phyloP scores from a whole-genome alignment of 1,139 yeast genomes.

The Kurtzmaniella quercitrusa region DNA sequence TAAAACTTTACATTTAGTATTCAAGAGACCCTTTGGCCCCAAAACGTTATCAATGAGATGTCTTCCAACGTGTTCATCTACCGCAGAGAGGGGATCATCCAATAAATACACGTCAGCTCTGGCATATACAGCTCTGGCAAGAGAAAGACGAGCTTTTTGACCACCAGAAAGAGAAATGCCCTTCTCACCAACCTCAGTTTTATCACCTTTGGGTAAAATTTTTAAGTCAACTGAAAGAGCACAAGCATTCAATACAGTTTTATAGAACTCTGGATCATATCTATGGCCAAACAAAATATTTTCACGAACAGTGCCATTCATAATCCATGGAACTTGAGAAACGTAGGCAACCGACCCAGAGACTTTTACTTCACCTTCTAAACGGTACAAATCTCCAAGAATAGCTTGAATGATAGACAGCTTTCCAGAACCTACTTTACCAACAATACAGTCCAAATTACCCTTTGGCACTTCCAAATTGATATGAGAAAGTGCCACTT shows the following conservation, averaged over 20 bases:
- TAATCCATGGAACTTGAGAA: conserved; percentile 90
- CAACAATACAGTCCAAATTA: conserved; percentile 81
- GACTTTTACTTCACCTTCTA: conserved; percentile 67
- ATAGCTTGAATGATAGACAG: conserved; percentile 81
- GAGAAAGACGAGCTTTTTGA: conserved; percentile 88
- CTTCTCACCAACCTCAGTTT: conserved; percentile 92
- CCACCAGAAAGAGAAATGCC: conserved; percentile 98
- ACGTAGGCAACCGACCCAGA: conserved; percentile 87
- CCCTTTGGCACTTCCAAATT: conserved; percentile 74
- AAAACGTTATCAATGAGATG: conserved; percentile 76
- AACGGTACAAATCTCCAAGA: conserved; percentile 80
- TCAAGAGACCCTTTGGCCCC: conserved; percentile 77
- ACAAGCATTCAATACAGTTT: conserved; percentile 80
- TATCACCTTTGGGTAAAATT: conserved; percentile 82
- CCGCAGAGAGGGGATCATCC: conserved; percentile 70
- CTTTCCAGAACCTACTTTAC: conserved; percentile 91
- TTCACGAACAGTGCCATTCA: conserved; percentile 89
- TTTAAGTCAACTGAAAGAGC: conserved; percentile 76
- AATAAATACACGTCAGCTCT: conserved; percentile 87
- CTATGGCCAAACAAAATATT: conserved; percentile 87
- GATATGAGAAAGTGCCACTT: conserved; percentile 71
- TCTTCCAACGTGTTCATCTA: conserved; percentile 90
- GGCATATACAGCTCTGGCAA: conserved; percentile 94
- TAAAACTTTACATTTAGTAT: conserved; percentile 70
- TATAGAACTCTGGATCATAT: conserved; percentile 76